Base-by-base conservation (phyloP, 106 monocot species). In the Chionographis japonica region DNA sequence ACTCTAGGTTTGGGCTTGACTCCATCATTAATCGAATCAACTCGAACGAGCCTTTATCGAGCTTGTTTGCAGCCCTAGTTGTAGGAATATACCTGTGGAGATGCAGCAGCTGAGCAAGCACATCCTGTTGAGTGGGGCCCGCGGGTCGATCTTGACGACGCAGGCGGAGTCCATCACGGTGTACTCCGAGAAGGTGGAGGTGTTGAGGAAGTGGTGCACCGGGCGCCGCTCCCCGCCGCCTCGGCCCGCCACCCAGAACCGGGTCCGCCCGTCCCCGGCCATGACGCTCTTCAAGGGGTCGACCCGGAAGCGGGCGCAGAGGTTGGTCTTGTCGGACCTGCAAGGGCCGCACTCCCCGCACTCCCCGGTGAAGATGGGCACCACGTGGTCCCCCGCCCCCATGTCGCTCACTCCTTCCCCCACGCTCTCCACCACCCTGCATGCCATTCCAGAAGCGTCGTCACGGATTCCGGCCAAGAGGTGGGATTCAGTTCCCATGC, bases 21-120 rank as follows among this genome's bases (percentile, higher is more conserved):
- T 27, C 1, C 1, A 27, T 27, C 1, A 27, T 0, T 1, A 27
- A 27, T 27, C 27, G 27, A 27, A 27, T 1, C 27, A 27, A 27
- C 27, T 27, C 1, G 27, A 27, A 27, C 27, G 27, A 1, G 27
- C 1, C 27, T 27, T 27, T 27, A 27, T 27, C 27, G 27, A 1
- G 27, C 27, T 27, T 27, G 27, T 27, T 27, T 27, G 27, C n/a
- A n/a, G n/a, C n/a, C n/a, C n/a, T n/a, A n/a, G n/a, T n/a, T n/a
- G n/a, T n/a, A n/a, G n/a, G n/a, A n/a, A n/a, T n/a, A n/a, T n/a
- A 97, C 97, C 97, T 40, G 92, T 92, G 56, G 97, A 85, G 62
- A 97, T 69, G 15, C 92, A 75, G 57, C 97, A 97, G 74, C 97
- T 92, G 41, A 97, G 80, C 37, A 97, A 76, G 73, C 89, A 85